Base-by-base conservation (phyloP, 2,329 filamentous ascomycete species). In the Arachnopeziza araneosa region DNA sequence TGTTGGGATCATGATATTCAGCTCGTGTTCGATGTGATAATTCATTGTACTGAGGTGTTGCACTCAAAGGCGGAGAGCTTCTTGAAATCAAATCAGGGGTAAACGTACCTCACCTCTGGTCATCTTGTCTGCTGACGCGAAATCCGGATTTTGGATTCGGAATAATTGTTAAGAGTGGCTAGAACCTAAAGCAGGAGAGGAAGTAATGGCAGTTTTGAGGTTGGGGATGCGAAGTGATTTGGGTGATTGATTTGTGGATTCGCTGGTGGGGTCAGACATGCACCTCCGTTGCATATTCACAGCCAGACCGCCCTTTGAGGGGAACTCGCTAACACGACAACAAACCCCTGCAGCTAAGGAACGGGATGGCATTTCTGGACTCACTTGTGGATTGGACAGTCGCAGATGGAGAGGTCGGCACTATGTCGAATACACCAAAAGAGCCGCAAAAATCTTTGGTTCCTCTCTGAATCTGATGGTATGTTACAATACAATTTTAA, bases 1-100 rank as follows among this genome's bases (percentile, higher is more conserved):
- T 87, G 67, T 55, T 57, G 36, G 12, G 17, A 44, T 58, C 26
- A 61, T 57, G 26, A 30, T 53, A 55, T 44, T 36, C 56, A 26
- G 44, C 36, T 30, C 30, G 44, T 55, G 48, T 52, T 22, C 52
- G 24, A 6, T 10, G 50, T n/a, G 22, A 52, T 23, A 9, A 49
- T 12, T 53, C 21, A 26, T n/a, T 5, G 4, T 44, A 22, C 30
- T n/a, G 24, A 57, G 26, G 32, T 30, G 24, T 23, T 30, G 19
- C 23, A 52, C 19, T 51, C 50, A 10, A 30, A 48, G 21, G 53
- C 50, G 53, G 58, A 55, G 52, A 23, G 36, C 19, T 12, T 24
- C 58, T 52, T 51, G 24, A 23, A 17, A 32, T 21, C 50, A n/a
- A 24, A 32, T 17, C 19, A 44, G 21, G 14, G 26, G 24, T 5